Base-by-base conservation (phyloP, 1,284 basidiomycete genomes). In the Ceratobasidium papillatum region DNA sequence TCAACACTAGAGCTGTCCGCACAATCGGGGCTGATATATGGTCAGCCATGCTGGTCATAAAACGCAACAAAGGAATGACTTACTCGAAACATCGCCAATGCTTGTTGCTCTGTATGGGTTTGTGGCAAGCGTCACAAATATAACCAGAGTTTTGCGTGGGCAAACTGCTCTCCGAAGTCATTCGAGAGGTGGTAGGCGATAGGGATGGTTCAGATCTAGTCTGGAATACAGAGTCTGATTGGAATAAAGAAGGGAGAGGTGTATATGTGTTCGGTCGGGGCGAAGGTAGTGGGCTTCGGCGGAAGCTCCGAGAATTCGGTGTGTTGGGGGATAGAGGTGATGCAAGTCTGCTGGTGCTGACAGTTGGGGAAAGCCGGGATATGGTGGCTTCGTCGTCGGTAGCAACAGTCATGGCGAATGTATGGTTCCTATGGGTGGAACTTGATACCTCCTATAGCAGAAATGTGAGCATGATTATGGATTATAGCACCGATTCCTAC, bases 331-430 rank as follows among this genome's bases (percentile, higher is more conserved):
- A 47, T 12, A 17, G 59, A 43, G 59, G 59, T 11, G 59, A 38
- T 2, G 36, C 1, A 22, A 52, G 51, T 3, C 11, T 51, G 43
- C 47, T 52, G 12, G 63, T n/a, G 14, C 43, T 47, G 12, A 36
- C 4, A 12, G 25, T 49, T 19, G 45, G 63, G 2, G 63, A 65
- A 12, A 69, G 52, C 3, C 66, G 66, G 4, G 66, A 69, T 45
- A 69, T 69, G 19, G 66, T 69, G 12, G 51, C 66, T 32, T 69
- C 52, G n/a, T 69, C 66, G 25, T 69, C 66, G 2, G 66, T 69
- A 3, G 66, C 66, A 43, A 56, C 66, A 22, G 54, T 56, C 66
- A 69, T 69, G 38, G 9, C 38, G 30, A 69, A 69, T 8, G 14
- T 58, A n/a, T 69, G 66, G 38, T 30, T 38, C 51, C 25, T 43